A percentile compares a stretch with the other conserved stretches of the same genome.
These are phyloP conservation scores for Pseudocercospora pini-densiflorae DNA, from an alignment of 2,329 filamentous ascomycete genomes.

Conservation along the genomic window DNA sequence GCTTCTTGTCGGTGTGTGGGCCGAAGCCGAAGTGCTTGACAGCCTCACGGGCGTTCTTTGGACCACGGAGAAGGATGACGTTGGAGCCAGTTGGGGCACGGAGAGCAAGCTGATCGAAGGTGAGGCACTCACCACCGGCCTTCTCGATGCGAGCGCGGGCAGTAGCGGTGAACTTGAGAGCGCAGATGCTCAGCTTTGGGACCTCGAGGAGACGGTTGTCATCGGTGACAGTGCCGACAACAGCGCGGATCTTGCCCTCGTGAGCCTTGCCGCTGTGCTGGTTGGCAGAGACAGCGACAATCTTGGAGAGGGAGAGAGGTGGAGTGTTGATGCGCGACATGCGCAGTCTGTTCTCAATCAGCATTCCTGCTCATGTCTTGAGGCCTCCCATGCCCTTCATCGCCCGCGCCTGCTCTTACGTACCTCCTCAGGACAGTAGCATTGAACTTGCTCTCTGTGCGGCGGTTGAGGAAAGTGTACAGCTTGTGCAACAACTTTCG, in stretches of 20 bases:
- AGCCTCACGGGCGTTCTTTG: slow-evolving; percentile 97
- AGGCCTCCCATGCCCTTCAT: not conserved
- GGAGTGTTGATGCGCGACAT: slow-evolving; percentile 96
- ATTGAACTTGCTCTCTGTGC: slow-evolving; percentile 98
- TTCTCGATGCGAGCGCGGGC: slow-evolving; percentile 91
- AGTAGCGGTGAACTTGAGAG: slow-evolving; percentile 94
- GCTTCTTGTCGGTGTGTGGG: slow-evolving; percentile 99
- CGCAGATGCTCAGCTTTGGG: slow-evolving; percentile 92
- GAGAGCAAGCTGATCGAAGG: slow-evolving; percentile 95
- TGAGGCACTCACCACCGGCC: slow-evolving; percentile 93
- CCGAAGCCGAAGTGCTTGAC: slow-evolving; percentile 99
- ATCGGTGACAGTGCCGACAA: slow-evolving; percentile 95
- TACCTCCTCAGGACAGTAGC: slow-evolving; percentile 83
- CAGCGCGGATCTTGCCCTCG: slow-evolving; percentile 82
- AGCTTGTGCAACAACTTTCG: slow-evolving; percentile 57
- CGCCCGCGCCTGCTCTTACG: slow-evolving; percentile 17
- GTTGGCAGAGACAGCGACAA: slow-evolving; percentile 66
- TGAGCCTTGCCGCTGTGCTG: slow-evolving; percentile 59
- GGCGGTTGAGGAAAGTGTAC: slow-evolving; percentile 51
- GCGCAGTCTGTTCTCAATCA: slow-evolving; percentile 69
- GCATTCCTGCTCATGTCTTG: slow-evolving; percentile 4
- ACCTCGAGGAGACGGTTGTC: slow-evolving; percentile 91
- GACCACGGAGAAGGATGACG: slow-evolving; percentile 94
- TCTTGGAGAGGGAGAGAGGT: slow-evolving; percentile 86
- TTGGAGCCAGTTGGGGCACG: slow-evolving; percentile 94